phyloP scores from a whole-genome alignment of 306 rosid species.

The Corylus avellana region DNA sequence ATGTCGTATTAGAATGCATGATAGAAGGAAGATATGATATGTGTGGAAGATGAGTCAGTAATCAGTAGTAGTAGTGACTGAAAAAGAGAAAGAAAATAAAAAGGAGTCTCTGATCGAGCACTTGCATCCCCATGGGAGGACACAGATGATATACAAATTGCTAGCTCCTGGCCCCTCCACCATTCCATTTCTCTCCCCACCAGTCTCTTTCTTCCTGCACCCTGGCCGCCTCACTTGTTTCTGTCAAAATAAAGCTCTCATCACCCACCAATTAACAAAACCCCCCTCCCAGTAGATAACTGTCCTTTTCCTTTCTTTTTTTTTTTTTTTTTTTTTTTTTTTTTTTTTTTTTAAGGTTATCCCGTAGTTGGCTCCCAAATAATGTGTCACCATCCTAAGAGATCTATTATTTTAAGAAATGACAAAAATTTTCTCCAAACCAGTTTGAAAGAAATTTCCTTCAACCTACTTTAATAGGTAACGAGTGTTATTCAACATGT shows the following conservation, averaged over 20 bases:
- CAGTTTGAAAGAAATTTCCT: too few relatives aligned
- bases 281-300: background rate
- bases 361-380: too few relatives aligned
- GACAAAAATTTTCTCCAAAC: too few relatives aligned
- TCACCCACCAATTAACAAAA: constrained; percentile 1
- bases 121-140: constrained; percentile 45
- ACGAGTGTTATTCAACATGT: too few relatives aligned
- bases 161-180: background rate
- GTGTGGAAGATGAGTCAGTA: constrained; percentile 65
- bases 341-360: too few relatives aligned
- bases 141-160: constrained; percentile 37
- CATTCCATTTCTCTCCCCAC: too few relatives aligned
- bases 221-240: constrained; percentile 24
- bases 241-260: constrained; percentile 14
- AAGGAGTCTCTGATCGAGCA: constrained; percentile 33
- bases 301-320: background rate
- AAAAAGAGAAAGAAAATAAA: constrained; percentile 31
- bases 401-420: too few relatives aligned
- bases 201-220: constrained; percentile 1
- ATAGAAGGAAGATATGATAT: constrained; percentile 30
- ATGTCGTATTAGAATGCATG: constrained; percentile 15
- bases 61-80: constrained; percentile 40
- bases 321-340: too few relatives aligned
- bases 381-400: too few relatives aligned
- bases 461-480: too few relatives aligned